Percentiles rank a stretch among this genome's conserved stretches.
These are phyloP conservation scores for Cryptococcus wingfieldii DNA, from an alignment of 1,284 basidiomycete species.

Conservation along the genomic window DNA sequence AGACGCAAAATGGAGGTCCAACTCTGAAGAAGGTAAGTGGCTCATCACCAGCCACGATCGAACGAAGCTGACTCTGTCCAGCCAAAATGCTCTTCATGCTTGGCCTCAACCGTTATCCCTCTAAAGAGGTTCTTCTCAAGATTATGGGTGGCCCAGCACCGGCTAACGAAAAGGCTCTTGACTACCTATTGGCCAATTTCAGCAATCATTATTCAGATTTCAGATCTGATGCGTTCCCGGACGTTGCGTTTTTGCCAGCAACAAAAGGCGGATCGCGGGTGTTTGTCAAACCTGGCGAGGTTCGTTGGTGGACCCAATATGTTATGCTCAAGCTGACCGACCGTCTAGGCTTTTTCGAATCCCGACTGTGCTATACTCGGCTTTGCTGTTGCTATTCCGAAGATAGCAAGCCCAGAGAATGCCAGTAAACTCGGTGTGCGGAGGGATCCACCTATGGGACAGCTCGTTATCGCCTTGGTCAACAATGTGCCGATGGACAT, in stretches of 20 bases:
- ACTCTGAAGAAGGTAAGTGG: conserved; percentile 73
- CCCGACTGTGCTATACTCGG: conserved; percentile 68
- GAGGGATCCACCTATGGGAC: conserved; percentile 65
- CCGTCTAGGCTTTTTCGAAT: conserved; percentile 66
- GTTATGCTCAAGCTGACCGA: neutral
- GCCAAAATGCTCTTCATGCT: conserved; percentile 79
- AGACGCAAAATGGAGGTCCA: conserved; percentile 68
- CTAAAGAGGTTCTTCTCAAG: conserved; percentile 62
- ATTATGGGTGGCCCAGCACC: conserved; percentile 58
- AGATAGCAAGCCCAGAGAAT: conserved; percentile 56
- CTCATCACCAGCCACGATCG: neutral
- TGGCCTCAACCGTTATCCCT: conserved; percentile 70
- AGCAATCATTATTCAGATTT: conserved; percentile 58
- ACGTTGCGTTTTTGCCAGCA: conserved; percentile 77
- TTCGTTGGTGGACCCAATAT: conserved; percentile 37
- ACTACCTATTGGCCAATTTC: conserved; percentile 73
- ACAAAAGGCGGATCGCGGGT: conserved; percentile 51
- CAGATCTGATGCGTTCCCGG: conserved; percentile 58
- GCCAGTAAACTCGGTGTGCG: conserved; percentile 71
- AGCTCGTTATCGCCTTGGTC: conserved; percentile 63
- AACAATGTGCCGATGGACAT: conserved; percentile 60
- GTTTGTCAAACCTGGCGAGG: conserved; percentile 66
- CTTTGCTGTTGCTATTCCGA: conserved; percentile 59
- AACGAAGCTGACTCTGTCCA: conserved; percentile 36
- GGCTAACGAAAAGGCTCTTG: conserved; percentile 56